Evolutionary conservation across 257 asterid species (phyloP).

Genomic region (Penstemon newberryi): DNA sequence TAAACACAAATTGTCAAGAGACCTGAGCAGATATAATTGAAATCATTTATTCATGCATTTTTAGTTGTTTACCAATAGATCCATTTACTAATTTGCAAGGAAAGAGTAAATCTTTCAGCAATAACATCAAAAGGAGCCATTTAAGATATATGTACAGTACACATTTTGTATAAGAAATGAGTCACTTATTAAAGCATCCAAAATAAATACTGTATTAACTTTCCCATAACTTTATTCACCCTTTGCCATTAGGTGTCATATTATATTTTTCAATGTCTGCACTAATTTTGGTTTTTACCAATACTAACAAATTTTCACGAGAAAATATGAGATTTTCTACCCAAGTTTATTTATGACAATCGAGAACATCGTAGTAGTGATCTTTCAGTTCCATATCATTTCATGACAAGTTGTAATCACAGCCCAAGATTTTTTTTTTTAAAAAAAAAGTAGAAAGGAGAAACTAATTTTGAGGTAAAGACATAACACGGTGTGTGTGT

Average conservation of each 20-base stretch:
- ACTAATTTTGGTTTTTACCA: not conserved
- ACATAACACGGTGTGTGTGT: constrained; percentile 5
- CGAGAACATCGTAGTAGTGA: too few species aligned
- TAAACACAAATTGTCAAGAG: not conserved
- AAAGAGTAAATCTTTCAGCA: not conserved
- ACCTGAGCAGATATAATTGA: too few species aligned
- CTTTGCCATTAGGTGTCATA: not conserved
- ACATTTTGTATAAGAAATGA: not conserved
- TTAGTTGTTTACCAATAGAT: not conserved
- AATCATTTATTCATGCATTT: not conserved
- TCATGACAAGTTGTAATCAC: constrained; percentile 1
- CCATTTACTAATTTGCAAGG: not conserved
- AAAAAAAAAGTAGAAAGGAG: too few species aligned
- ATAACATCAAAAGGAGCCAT: not conserved
- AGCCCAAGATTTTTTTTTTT: not conserved
- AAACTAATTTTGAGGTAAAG: constrained; percentile 15
- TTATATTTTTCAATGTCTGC: not conserved
- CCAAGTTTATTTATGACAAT: not conserved
- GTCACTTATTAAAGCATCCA: constrained; percentile 18
- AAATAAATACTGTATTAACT: not conserved
- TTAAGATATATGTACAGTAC: not conserved
- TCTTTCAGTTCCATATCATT: too few species aligned
- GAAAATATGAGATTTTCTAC: not conserved
- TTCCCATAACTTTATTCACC: not conserved
- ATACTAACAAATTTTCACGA: constrained; percentile 3